These are phyloP conservation scores for Mycena filopes DNA, from an alignment of 768 basidiomycete genomes.

Conservation along the genomic window DNA sequence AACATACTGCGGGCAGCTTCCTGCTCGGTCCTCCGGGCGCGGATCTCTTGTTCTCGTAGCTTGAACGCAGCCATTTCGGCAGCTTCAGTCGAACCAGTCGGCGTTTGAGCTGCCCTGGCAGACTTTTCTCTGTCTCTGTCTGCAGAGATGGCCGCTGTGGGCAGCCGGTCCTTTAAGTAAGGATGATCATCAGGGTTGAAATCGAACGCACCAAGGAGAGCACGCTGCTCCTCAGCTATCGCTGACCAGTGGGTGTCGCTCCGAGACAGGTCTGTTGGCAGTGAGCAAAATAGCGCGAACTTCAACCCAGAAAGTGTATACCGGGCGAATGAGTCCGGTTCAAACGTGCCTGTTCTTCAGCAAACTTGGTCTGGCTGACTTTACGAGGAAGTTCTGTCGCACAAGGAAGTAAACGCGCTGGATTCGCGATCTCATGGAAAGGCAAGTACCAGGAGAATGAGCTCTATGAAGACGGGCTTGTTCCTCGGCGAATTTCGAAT, in stretches of 20 bases:
- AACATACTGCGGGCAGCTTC: constrained; percentile 19
- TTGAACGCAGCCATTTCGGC: constrained; percentile 27
- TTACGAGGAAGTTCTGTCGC: constrained; percentile 23
- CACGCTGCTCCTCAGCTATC: too few relatives aligned
- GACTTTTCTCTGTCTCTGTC: too few relatives aligned
- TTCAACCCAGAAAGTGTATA: not conserved
- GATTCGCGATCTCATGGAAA: not conserved
- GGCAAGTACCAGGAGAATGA: constrained; percentile 26
- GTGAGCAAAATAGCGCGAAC: not conserved
- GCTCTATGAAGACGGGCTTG: constrained; percentile 29
- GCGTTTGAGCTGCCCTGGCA: constrained; percentile 2
- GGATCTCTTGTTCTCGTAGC: constrained; percentile 28
- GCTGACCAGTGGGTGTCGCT: too few relatives aligned
- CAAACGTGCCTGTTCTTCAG: constrained; percentile 24
- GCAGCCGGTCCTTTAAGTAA: not conserved
- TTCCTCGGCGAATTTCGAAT: constrained; percentile 29
- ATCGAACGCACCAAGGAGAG: too few relatives aligned
- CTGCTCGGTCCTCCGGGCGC: too few relatives aligned
- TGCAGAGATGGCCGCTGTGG: too few relatives aligned
- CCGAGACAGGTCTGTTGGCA: too few relatives aligned
- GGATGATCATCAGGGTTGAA: too few relatives aligned
- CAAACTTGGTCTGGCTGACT: constrained; percentile 15
- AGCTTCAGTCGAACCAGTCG: constrained; percentile 15
- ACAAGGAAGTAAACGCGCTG: not conserved
- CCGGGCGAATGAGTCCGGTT: constrained; percentile 26